A percentile compares a stretch with the other conserved stretches of the same genome.
Evolutionary conservation across 306 rosid species (phyloP).

Genomic region (Dryas octopetala): DNA sequence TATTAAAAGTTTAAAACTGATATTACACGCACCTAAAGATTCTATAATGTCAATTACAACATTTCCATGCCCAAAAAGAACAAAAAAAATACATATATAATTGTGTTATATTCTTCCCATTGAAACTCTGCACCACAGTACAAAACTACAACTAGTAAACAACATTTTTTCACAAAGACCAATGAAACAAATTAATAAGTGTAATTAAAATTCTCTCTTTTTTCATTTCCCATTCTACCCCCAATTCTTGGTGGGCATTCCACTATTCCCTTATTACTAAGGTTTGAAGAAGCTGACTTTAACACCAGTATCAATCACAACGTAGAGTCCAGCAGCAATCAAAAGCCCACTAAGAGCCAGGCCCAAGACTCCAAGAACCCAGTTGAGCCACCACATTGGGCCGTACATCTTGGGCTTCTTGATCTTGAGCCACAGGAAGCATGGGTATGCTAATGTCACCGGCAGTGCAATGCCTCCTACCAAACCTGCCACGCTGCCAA

Average conservation of each 20-base stretch:
- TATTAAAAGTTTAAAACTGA: not conserved
- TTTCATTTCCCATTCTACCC: not conserved
- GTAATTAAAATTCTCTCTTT: not conserved
- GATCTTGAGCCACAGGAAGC: constrained; percentile 60
- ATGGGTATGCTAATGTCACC: constrained; percentile 51
- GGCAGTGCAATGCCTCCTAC: constrained; percentile 57
- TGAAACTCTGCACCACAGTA: not conserved
- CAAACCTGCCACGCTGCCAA: constrained; percentile 47
- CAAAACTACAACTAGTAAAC: constrained; percentile 12
- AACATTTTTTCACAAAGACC: not conserved
- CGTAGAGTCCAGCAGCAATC: constrained; percentile 54
- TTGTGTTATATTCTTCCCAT: not conserved
- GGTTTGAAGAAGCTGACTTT: constrained; percentile 67
- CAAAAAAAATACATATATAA: not conserved
- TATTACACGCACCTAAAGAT: constrained; percentile 5
- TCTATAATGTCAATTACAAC: constrained; percentile 20
- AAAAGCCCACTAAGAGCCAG: constrained; percentile 47
- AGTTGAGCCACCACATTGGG: constrained; percentile 58
- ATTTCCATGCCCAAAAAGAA: constrained; percentile 8
- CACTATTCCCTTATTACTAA: constrained; percentile 24
- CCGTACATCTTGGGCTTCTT: constrained; percentile 43
- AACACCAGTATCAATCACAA: constrained; percentile 63
- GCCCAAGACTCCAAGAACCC: constrained; percentile 63
- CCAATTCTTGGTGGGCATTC: not conserved
- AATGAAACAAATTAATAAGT: constrained; percentile 5